phyloP scores from a whole-genome alignment of 2,329 filamentous ascomycete genomes.

The Neocatenulostroma microsporum region DNA sequence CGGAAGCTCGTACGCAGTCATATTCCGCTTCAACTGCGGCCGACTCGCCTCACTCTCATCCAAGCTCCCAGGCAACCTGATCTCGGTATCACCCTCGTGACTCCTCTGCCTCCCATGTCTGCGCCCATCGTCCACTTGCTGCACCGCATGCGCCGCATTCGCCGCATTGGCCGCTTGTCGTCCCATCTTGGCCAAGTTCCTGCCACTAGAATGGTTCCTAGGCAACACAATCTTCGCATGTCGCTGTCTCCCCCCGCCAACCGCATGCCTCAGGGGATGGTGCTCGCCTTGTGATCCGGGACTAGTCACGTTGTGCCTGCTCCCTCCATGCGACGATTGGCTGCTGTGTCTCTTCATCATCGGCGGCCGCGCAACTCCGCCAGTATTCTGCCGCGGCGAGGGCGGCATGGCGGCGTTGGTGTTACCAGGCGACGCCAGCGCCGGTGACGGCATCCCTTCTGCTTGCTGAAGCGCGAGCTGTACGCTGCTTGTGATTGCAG shows the following conservation, averaged over 20 bases:
- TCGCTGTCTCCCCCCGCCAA: slow-evolving; percentile 13
- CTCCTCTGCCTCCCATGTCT: slow-evolving; percentile 17
- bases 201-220: slow-evolving; percentile 26
- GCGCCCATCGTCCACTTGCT: slow-evolving; percentile 15
- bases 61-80: slow-evolving; percentile 27
- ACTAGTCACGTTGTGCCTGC: slow-evolving; percentile 13
- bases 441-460: background rate
- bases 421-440: background rate
- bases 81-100: slow-evolving; percentile 28
- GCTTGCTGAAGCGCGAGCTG: background rate
- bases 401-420: slow-evolving; percentile 1
- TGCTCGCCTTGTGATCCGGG: slow-evolving; percentile 20
- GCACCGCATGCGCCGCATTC: slow-evolving; percentile 10
- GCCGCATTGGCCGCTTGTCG: slow-evolving; percentile 12
- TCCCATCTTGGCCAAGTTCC: slow-evolving; percentile 25
- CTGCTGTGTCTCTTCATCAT: slow-evolving; percentile 25
- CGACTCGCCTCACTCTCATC: slow-evolving; percentile 23
- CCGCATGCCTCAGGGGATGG: slow-evolving; percentile 17
- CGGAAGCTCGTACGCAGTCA: slow-evolving; percentile 26
- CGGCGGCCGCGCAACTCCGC: slow-evolving; percentile 15
- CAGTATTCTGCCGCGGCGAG: slow-evolving; percentile 7
- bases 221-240: slow-evolving; percentile 27
- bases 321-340: slow-evolving; percentile 17
- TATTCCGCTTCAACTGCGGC: slow-evolving; percentile 24
- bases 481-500: too few relatives aligned